Conservation (phyloP, 2,329 filamentous ascomycete genomes). For the Herpotrichia juniperi region DNA sequence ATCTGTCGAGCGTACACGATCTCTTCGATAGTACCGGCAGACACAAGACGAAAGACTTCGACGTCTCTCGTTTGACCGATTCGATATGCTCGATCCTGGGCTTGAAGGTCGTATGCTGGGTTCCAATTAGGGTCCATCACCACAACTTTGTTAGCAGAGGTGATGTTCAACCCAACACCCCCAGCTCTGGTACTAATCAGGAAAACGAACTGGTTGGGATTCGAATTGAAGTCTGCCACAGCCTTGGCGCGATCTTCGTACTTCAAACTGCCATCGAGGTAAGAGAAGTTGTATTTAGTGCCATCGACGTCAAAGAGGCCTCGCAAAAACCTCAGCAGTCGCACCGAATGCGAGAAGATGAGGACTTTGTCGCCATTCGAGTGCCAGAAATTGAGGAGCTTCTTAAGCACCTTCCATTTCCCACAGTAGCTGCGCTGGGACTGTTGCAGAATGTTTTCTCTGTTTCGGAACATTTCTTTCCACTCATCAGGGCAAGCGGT, state of each 20-base stretch:
- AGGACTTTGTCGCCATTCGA: slow-evolving; percentile 90
- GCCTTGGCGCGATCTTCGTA: slow-evolving; percentile 82
- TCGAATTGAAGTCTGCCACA: slow-evolving; percentile 91
- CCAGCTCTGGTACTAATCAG: slow-evolving; percentile 93
- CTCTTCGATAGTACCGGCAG: slow-evolving; percentile 92
- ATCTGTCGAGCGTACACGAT: slow-evolving; percentile 97
- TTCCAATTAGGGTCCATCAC: slow-evolving; percentile 99
- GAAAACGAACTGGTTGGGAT: slow-evolving; percentile 89
- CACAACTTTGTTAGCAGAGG: slow-evolving; percentile 96
- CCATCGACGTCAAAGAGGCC: slow-evolving; percentile 82
- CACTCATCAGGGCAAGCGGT: slow-evolving; percentile 77
- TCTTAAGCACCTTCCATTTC: slow-evolving; percentile 92
- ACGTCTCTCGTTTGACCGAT: slow-evolving; percentile 94
- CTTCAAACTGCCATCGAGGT: slow-evolving; percentile 82
- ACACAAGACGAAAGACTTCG: slow-evolving; percentile 91
- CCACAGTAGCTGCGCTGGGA: slow-evolving; percentile 92
- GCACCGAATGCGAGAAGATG: slow-evolving; percentile 91
- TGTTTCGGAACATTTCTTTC: slow-evolving; percentile 73
- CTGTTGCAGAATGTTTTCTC: slow-evolving; percentile 80
- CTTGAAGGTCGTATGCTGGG: slow-evolving; percentile 90
- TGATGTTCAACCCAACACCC: slow-evolving; percentile 94
- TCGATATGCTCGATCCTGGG: slow-evolving; percentile 93
- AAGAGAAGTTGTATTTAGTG: slow-evolving; percentile 83
- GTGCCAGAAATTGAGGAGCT: slow-evolving; percentile 88
- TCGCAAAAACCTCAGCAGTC: slow-evolving; percentile 81